These are phyloP conservation scores for Calonectria crousiana DNA, from an alignment of 2,329 filamentous ascomycete species.

Conservation along the genomic window DNA sequence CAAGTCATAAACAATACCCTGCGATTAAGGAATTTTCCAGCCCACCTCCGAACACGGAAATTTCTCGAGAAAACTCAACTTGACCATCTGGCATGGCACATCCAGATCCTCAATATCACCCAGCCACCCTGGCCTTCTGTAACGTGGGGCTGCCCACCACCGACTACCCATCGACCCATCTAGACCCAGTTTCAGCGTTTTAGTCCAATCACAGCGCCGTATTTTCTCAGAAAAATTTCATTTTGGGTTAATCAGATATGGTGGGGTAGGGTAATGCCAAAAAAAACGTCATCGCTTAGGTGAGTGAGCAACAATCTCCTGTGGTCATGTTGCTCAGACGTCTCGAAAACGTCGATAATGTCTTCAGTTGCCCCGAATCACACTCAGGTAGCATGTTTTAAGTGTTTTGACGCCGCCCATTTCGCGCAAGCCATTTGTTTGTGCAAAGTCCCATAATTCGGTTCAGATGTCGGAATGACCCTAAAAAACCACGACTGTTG, in stretches of 20 bases:
- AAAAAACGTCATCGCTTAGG: neutral
- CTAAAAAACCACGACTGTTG: too few species aligned
- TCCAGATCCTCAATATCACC: neutral
- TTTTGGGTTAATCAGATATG: neutral
- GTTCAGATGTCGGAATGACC: neutral
- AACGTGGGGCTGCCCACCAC: neutral
- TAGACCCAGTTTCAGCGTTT: neutral
- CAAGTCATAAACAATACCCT: neutral
- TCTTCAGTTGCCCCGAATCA: neutral
- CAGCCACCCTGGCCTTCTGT: neutral
- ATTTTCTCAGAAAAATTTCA: conserved; percentile 19
- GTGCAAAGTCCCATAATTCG: neutral
- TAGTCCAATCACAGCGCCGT: neutral
- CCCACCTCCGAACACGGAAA: conserved; percentile 5
- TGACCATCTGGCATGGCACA: neutral
- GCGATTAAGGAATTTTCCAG: neutral
- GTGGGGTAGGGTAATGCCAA: neutral
- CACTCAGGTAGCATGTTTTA: too few species aligned
- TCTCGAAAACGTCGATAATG: neutral
- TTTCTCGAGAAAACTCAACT: conserved; percentile 18
- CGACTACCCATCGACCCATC: neutral
- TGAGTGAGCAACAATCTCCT: neutral
- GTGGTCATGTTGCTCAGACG: neutral
- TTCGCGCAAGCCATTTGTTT: neutral
- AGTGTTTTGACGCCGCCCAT: neutral